Evolutionary conservation across 768 basidiomycete species (phyloP).

Genomic region (Lentinula boryana): DNA sequence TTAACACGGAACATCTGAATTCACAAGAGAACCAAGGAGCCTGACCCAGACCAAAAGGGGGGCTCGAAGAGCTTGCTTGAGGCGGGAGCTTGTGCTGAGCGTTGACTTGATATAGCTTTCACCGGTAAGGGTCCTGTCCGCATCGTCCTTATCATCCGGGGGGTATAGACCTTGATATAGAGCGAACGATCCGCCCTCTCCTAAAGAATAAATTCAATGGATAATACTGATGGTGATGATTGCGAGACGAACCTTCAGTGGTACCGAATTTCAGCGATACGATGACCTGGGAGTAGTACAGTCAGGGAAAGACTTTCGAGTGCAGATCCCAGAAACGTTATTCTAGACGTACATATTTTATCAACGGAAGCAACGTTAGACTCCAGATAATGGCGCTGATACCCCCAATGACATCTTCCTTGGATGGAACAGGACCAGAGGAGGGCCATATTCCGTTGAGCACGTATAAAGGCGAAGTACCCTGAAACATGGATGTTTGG

Average conservation of each 20-base stretch:
- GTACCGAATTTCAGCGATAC: conserved; percentile 47
- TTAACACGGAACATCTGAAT: background rate
- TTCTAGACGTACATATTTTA: conserved; percentile 50
- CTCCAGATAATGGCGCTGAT: conserved; percentile 63
- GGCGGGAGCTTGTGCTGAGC: conserved; percentile 9
- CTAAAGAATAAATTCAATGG: conserved; percentile 17
- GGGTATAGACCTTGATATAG: conserved; percentile 58
- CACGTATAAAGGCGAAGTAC: conserved; percentile 60
- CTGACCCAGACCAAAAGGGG: conserved; percentile 53
- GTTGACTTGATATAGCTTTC: conserved; percentile 25
- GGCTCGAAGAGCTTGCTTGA: conserved; percentile 33
- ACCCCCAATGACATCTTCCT: conserved; percentile 60
- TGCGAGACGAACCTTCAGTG: conserved; percentile 32
- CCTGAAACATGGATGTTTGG: conserved; percentile 24
- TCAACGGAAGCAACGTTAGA: conserved; percentile 49
- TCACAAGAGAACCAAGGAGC: background rate
- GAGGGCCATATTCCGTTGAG: conserved; percentile 60
- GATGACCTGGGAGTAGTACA: conserved; percentile 27
- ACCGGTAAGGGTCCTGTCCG: conserved; percentile 48
- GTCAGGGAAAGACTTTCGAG: too few relatives aligned
- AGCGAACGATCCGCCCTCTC: conserved; percentile 68
- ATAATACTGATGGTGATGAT: background rate
- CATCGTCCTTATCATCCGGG: conserved; percentile 37
- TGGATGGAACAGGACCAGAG: conserved; percentile 35
- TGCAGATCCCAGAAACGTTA: background rate